phyloP scores from a whole-genome alignment of 805 yeast genomes.

The Maudiozyma turicensis region DNA sequence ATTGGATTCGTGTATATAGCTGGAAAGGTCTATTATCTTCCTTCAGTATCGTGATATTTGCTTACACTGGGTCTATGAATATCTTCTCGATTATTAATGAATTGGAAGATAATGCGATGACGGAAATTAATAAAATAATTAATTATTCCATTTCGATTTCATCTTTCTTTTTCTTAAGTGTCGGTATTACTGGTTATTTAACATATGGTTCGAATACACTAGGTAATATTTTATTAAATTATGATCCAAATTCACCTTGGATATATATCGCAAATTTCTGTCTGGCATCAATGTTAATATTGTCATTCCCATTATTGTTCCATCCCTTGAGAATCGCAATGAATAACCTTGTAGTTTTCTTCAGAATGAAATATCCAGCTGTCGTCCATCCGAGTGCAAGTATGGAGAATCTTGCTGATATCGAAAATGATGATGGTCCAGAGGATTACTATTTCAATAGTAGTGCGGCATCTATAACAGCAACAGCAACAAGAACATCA shows the following conservation, averaged over 20 bases:
- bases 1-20: conserved; percentile 35
- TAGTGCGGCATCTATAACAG: background rate
- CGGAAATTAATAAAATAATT: conserved; percentile 39
- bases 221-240: conserved; percentile 65
- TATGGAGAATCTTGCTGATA: background rate
- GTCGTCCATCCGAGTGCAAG: background rate
- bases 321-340: conserved; percentile 71
- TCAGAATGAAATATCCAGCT: conserved; percentile 17
- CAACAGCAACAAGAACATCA: background rate
- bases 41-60: conserved; percentile 67
- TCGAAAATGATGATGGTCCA: conserved; percentile 4
- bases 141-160: conserved; percentile 43
- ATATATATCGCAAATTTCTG: conserved; percentile 49
- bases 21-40: conserved; percentile 44
- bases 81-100: conserved; percentile 71
- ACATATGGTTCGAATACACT: conserved; percentile 57
- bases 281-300: conserved; percentile 61
- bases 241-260: conserved; percentile 41
- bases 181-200: conserved; percentile 61
- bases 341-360: conserved; percentile 52
- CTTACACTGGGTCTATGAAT: conserved; percentile 76
- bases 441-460: conserved; percentile 2
- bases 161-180: conserved; percentile 46
- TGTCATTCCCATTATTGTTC: conserved; percentile 70
- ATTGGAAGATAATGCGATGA: conserved; percentile 42